phyloP scores from a whole-genome alignment of 139 green algal species.

The Tetradesmus obliquus region DNA sequence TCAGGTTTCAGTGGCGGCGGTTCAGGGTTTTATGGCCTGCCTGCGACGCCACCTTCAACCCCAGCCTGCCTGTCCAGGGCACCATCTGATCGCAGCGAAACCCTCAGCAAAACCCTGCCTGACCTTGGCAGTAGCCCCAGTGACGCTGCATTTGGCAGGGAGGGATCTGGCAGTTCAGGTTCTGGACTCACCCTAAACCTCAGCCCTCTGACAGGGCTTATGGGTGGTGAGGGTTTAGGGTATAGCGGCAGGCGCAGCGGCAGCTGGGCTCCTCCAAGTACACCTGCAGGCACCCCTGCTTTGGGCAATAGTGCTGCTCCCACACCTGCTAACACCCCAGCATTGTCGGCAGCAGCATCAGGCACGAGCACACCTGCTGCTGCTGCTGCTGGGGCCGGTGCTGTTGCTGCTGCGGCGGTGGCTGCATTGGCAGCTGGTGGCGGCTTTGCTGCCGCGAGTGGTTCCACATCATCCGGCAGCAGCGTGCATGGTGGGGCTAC shows the following conservation, averaged over 20 bases:
- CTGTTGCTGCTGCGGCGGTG: neutral
- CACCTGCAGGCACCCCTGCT: neutral
- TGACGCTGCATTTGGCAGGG: neutral
- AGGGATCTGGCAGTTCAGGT: neutral
- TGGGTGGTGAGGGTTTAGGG: neutral
- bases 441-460: neutral
- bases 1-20: neutral
- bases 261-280: neutral
- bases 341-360: slow-evolving; percentile 16
- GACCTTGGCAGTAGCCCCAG: neutral
- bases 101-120: neutral
- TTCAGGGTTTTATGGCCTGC: neutral
- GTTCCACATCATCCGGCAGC: neutral
- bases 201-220: neutral
- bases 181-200: neutral
- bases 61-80: slow-evolving; percentile 11
- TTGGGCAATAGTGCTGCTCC: neutral
- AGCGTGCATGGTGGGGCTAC: neutral
- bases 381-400: neutral
- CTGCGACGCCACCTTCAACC: slow-evolving; percentile 17
- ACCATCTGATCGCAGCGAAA: neutral
- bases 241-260: neutral
- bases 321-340: slow-evolving; percentile 18
- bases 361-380: neutral
- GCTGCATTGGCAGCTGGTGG: neutral